Evolutionary conservation across 2,329 filamentous ascomycete genomes (phyloP).

Genomic region (Monilinia fructicola): DNA sequence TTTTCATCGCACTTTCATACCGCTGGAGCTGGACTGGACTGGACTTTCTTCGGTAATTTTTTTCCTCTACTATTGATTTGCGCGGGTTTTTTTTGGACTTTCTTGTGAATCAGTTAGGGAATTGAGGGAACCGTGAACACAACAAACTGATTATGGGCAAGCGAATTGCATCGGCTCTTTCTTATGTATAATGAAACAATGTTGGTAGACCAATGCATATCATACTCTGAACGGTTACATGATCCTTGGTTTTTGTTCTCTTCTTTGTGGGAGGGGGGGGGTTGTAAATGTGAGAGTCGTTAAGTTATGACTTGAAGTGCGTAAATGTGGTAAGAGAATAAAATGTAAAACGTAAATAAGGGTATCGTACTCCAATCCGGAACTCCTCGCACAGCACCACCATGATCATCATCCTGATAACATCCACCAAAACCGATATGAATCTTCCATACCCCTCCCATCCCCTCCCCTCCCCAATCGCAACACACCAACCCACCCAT

Average conservation of each 20-base stretch:
- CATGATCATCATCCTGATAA: background rate
- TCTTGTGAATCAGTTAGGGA: constrained; percentile 24
- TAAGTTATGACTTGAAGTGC: background rate
- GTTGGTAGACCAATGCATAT: constrained; percentile 42
- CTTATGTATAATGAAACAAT: constrained; percentile 40
- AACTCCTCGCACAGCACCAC: constrained; percentile 27
- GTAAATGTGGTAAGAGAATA: background rate
- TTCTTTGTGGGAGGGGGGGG: background rate
- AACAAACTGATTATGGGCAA: constrained; percentile 21
- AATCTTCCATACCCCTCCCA: background rate
- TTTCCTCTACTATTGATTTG: constrained; percentile 24
- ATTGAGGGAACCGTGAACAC: constrained; percentile 22
- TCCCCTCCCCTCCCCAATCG: constrained; percentile 15
- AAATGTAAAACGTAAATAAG: constrained; percentile 23
- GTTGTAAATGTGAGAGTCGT: background rate
- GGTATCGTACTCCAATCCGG: constrained; percentile 34
- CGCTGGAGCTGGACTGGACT: constrained; percentile 18
- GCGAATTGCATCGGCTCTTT: constrained; percentile 27
- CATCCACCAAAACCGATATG: background rate
- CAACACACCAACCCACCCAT: no score
- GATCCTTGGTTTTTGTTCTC: background rate
- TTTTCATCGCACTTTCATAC: constrained; percentile 19
- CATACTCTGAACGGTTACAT: constrained; percentile 22
- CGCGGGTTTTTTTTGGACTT: constrained; percentile 11
- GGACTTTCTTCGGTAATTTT: constrained; percentile 22